Base-by-base conservation (phyloP, 2,329 filamentous ascomycete species). In the Colletotrichum spinosum region DNA sequence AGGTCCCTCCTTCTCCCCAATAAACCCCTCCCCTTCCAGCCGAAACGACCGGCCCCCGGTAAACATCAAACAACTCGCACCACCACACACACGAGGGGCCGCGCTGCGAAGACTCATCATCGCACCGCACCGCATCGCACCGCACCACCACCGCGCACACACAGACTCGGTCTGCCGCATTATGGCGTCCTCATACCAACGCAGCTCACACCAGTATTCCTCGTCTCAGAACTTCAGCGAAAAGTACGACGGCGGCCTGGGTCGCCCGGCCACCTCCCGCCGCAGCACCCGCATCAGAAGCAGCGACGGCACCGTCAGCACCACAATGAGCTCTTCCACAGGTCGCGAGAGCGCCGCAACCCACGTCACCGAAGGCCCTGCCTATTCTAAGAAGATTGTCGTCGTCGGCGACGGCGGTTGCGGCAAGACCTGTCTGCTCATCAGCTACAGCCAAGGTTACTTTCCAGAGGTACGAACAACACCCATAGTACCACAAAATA, bases 351-450 rank as follows among this genome's bases (percentile, higher is more conserved):
- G 92, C 52, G 88, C 92, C 65, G 90, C 86, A 67, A 97, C 95
- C 57, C 90, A 93, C 78, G 88, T 95, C 79, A 97, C 95, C 54
- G 93, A 97, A 76, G 93, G 92, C 33, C 94, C 95, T 4, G 88
- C 93, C 62, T 97, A 96, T 81, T 98, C 95, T 71, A 99, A 99
- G 86, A 99, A 99, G 86, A 96, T 99, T 76, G 96, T 99, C 49
- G 96, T 99, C 55, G 96, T 99, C 50, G 96, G 96, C 68, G 96
- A 99, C 79, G 96, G 96, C 73, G 96, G 96, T 68, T 99, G 96
- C 80, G 96, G 96, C 73, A 99, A 99, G 89, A 99, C 96, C 8
- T 99, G 96, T 83, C 84, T 99, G 71, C 84, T 99, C 79, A 99
- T 99, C 80, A 97, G 94, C 81, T 99, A 98, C 84, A 97, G 94